These are phyloP conservation scores for Fusarium liriodendri DNA, from an alignment of 2,329 filamentous ascomycete species.

Conservation along the genomic window DNA sequence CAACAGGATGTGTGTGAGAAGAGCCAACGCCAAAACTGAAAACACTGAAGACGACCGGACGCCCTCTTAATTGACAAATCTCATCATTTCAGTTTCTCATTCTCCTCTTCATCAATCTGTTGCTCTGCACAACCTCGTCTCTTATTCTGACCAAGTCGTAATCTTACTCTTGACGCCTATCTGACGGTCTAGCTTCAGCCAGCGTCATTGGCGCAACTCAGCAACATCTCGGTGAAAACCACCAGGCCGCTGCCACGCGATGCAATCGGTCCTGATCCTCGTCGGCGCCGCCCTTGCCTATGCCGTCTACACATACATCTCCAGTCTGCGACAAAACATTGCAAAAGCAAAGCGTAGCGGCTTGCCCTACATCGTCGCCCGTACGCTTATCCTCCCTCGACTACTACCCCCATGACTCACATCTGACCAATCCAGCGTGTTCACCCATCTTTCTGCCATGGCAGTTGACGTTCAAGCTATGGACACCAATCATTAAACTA, in stretches of 20 bases:
- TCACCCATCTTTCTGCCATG: conserved; percentile 64
- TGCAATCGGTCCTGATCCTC: conserved; percentile 51
- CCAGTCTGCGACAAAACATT: conserved; percentile 58
- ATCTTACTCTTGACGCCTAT: not conserved
- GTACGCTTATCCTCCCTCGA: conserved; percentile 51
- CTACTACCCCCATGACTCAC: not conserved
- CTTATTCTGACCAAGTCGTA: not conserved
- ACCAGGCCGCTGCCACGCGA: conserved; percentile 40
- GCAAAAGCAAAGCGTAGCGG: conserved; percentile 62
- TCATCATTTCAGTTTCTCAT: not conserved
- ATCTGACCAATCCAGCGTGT: conserved; percentile 51
- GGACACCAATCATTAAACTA: conserved; percentile 64
- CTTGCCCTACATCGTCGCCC: conserved; percentile 63
- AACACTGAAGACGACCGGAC: not conserved
- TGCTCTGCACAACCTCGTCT: not conserved
- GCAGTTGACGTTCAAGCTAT: conserved; percentile 65
- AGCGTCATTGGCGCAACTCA: not conserved
- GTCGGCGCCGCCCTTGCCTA: conserved; percentile 50
- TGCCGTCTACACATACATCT: conserved; percentile 45
- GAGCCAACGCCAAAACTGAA: not conserved
- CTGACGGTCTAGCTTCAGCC: not conserved
- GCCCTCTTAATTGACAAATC: not conserved
- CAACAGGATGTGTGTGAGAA: not conserved
- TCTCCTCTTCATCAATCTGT: not conserved
- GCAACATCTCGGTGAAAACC: not conserved